Evolutionary conservation across 176 grass and related monocot genomes (phyloP), one percentile per base, ranked within the genome.

Genomic region (Neostapfia colusana): DNA sequence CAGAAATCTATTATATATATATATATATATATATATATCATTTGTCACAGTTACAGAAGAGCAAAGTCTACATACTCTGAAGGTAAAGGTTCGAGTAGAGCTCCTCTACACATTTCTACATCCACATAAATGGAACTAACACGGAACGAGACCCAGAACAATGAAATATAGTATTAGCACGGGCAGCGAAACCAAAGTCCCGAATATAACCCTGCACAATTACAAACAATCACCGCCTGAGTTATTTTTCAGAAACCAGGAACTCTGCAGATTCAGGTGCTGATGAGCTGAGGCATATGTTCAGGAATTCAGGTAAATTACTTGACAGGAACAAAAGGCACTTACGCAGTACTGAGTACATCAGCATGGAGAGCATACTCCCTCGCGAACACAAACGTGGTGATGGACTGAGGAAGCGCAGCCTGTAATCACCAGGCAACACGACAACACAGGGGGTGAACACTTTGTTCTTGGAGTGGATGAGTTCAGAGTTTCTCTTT

Each of bases 281-380:
- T 11, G 42, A 39, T 7, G 24, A 50, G 54, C 24, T 9, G 6
- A 63, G 10, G 34, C 69, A 65, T 0, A 43, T 0, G 43, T 4
- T 44, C 42, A 63, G 23, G 23, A 13, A 12, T 17, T 11, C 40
- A 63, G 23, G 23, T 18, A 8, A 36, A 17, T 39, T 16, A 20
- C 15, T 0, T 14, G 20, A 16, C 10, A 15, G 39, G 20, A 24
- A 54, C 9, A 18, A 15, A 16, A 54, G 25, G 17, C 10, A 90
- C 86, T 92, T 76, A 97, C 95, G 88, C 86, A 2, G 91, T 91
- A 80, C 91, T 92, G 8, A 93, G 86, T 3, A 97, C 72, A 18
- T 90, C 91, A 23, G 95, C 82, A 73, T 93, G 91, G 20, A 97
- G 65, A 6, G 79, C 76, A 28, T 97, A 97, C 76, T 97, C 95